These are phyloP conservation scores for Ceratocystis huliohia DNA, from an alignment of 2,329 filamentous ascomycete genomes.

Conservation along the genomic window DNA sequence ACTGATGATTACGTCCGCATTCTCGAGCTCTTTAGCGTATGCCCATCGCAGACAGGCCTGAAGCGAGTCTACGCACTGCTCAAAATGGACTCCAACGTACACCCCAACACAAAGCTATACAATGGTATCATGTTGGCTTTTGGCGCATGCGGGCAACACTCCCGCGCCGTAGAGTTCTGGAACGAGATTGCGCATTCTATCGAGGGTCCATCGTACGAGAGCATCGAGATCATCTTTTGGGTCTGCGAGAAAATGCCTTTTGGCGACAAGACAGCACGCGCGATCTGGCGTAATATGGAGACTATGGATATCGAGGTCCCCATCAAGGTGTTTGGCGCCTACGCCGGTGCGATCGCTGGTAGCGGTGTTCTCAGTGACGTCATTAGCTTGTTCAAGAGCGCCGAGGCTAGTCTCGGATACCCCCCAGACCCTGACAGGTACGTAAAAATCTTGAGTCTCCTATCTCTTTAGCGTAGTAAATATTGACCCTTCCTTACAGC, in stretches of 20 bases:
- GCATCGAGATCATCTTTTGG: constrained; percentile 68
- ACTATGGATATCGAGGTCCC: constrained; percentile 70
- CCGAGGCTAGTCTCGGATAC: constrained; percentile 53
- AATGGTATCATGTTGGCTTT: constrained; percentile 86
- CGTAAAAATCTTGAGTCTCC: constrained; percentile 31
- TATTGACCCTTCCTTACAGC: constrained; percentile 31
- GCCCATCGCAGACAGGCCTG: constrained; percentile 45
- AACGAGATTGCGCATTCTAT: constrained; percentile 63
- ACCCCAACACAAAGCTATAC: constrained; percentile 60
- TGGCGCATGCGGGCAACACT: constrained; percentile 51
- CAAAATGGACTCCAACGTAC: constrained; percentile 76
- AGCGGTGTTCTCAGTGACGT: constrained; percentile 59
- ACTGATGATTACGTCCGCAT: constrained; percentile 64
- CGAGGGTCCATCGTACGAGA: constrained; percentile 78
- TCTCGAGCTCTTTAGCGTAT: constrained; percentile 60
- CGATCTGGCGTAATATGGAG: constrained; percentile 59
- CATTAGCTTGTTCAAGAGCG: constrained; percentile 51
- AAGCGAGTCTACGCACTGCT: constrained; percentile 80
- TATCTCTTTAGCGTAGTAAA: neutral
- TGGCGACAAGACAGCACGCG: constrained; percentile 47
- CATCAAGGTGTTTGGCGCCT: constrained; percentile 58
- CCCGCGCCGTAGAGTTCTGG: constrained; percentile 67
- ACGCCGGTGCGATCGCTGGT: constrained; percentile 61
- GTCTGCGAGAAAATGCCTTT: constrained; percentile 54
- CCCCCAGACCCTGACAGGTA: constrained; percentile 59